Base-by-base conservation (phyloP, 1,284 basidiomycete species). In the Tylopilus sp. region DNA sequence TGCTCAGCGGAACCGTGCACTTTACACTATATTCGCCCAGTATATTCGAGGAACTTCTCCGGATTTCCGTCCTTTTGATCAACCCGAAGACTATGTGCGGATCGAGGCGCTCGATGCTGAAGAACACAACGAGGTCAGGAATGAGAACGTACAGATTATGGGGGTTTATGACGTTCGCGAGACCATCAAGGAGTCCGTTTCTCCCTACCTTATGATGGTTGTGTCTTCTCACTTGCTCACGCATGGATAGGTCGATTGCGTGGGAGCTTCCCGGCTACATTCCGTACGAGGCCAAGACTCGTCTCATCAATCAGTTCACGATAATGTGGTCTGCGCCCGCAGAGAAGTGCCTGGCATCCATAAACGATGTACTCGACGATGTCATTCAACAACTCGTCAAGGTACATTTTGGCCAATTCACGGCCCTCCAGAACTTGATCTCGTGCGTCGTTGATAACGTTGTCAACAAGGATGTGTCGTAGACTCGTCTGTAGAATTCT, bases 221-320 rank as follows among this genome's bases (percentile, higher is more conserved):
- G 8, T 6, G 30, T 21, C 16, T 23, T 41, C n/a, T n/a, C n/a
- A n/a, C n/a, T n/a, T n/a, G n/a, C 40, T 54, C 0, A 58, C 4
- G 3, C 2, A 26, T 31, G 16, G n/a, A 2, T 51, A 81, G 78
- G 2, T 70, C 71, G 9, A 73, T 68, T 4, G 68, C 63, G 3
- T 81, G 79, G 79, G 78, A 81, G 46, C 69, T 81, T 5, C 77
- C 76, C 0, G 65, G 67, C 5, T 69, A 78, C 42, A 61, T 79
- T 30, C 79, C 78, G 0, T 80, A 74, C 40, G 73, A 75, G 31
- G 77, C 76, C 2, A 78, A 74, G 33, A 68, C 63, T 23, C 60
- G 55, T 9, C 68, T 81, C 29, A 71, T 79, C 13, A 52, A 59
- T 6, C 55, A 59, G n/a, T 74, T 71, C 46, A 69, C 72, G 13